Base-by-base conservation (phyloP, 495 filamentous ascomycete species). In the Tuber indicum region DNA sequence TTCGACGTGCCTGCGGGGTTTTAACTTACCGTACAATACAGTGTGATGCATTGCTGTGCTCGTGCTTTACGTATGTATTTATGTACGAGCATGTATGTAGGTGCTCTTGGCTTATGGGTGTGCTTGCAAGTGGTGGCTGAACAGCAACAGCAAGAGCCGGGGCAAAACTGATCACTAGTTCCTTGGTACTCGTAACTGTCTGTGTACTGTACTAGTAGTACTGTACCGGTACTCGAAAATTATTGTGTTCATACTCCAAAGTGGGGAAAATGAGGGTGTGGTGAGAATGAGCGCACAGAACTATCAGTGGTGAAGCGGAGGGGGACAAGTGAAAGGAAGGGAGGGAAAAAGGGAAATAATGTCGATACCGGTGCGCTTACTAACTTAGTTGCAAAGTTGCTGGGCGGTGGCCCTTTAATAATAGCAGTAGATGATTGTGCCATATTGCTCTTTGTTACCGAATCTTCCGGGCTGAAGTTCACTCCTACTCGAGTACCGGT, bases 21-120 rank as follows among this genome's bases (percentile, higher is more conserved):
- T 66, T 36, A 32, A 32, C 58, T 36, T 66, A 66, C 58, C 4
- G 58, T 32, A 52, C 47, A 1, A 19, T 49, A 32, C 58, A 66
- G 26, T 66, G 58, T 66, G 26, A 66, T 66, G 58, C 58, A 66
- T 66, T 66, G 58, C 32, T 66, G 58, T 66, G 58, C 58, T 66
- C 58, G 26, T 66, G 26, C 58, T 66, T 66, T 26, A 16, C 14
- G 58, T 6, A 32, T 66, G 58, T 32, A 66, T 17, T 66, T 66
- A 26, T 66, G 58, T 32, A 66, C 58, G 47, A 17, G n/a, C 26
- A 58, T 58, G 49, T 32, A 32, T 66, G 58, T 66, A 66, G 58
- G 58, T 66, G 58, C 58, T 66, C 58, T 19, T 66, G 26, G 26
- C 26, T 66, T 66, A 5, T n/a, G 58, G 14, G 39, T 2, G 10